A percentile compares a stretch with the other conserved stretches of the same genome.
Evolutionary conservation across 2,329 filamentous ascomycete species (phyloP).

Genomic region (Tricladium varicosporioides): DNA sequence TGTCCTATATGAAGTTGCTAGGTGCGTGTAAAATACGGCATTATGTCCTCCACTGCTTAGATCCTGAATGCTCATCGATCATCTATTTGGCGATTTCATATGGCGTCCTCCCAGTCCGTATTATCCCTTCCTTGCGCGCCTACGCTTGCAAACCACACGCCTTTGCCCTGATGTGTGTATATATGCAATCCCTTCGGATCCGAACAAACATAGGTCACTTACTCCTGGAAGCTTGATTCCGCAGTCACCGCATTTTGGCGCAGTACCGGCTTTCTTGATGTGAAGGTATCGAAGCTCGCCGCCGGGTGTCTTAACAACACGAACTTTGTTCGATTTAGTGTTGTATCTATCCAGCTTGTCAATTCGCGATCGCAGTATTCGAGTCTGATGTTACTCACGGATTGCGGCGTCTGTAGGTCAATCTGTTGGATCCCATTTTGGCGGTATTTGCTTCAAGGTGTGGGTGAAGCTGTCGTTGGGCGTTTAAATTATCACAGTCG

Average conservation of each 20-base stretch:
- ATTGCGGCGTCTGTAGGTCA: constrained; percentile 64
- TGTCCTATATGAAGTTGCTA: not conserved
- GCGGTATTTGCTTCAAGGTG: constrained; percentile 33
- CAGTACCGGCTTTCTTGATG: constrained; percentile 99
- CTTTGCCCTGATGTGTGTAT: too few species aligned
- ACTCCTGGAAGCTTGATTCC: constrained; percentile 96
- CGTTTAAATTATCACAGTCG: constrained; percentile 5
- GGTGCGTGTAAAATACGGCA: not conserved
- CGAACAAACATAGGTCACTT: constrained; percentile 51
- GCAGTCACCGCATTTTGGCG: constrained; percentile 99
- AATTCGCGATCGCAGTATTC: constrained; percentile 6
- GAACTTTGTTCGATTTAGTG: constrained; percentile 95
- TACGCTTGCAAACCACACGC: not conserved
- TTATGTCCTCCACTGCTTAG: too few species aligned
- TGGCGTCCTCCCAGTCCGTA: too few species aligned
- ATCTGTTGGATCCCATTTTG: constrained; percentile 53
- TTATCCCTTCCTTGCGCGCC: not conserved
- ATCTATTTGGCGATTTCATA: too few species aligned
- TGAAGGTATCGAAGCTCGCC: constrained; percentile 94
- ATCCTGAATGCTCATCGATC: too few species aligned
- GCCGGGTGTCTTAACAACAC: constrained; percentile 93
- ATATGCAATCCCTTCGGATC: not conserved
- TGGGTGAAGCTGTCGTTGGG: constrained; percentile 37
- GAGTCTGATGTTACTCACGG: constrained; percentile 52
- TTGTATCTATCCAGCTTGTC: constrained; percentile 70